Evolutionary conservation across 768 basidiomycete genomes (phyloP).

Genomic region (Chiua virens): DNA sequence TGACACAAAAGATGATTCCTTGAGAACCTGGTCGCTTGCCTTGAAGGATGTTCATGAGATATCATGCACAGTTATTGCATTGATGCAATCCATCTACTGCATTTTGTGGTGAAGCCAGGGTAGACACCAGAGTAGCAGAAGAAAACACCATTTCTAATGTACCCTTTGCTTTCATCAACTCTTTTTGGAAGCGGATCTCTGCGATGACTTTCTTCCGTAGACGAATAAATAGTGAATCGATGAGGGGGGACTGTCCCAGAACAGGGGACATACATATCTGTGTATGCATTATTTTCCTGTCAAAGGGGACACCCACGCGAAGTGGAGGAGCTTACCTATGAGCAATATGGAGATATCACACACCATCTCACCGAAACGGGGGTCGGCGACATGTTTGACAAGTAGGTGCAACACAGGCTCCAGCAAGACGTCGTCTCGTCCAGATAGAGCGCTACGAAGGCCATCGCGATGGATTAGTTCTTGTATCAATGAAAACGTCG

Average conservation of each 20-base stretch:
- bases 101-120: constrained; percentile 13
- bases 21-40: constrained; percentile 62
- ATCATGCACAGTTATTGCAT: not conserved
- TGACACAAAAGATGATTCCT: constrained; percentile 69
- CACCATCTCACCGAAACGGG: constrained; percentile 89
- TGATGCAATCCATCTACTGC: constrained; percentile 13
- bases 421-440: constrained; percentile 90
- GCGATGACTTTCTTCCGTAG: constrained; percentile 81
- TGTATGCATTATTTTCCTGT: constrained; percentile 1
- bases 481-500: constrained; percentile 87
- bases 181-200: constrained; percentile 87
- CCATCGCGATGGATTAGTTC: constrained; percentile 93
- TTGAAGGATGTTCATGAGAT: constrained; percentile 37
- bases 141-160: constrained; percentile 90
- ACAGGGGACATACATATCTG: constrained; percentile 92
- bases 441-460: constrained; percentile 78
- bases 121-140: constrained; percentile 42
- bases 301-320: constrained; percentile 1
- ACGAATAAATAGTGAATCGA: constrained; percentile 82
- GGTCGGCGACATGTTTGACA: constrained; percentile 82
- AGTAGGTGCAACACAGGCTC: constrained; percentile 90
- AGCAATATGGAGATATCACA: constrained; percentile 78
- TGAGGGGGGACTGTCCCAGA: constrained; percentile 90
- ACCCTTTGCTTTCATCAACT: constrained; percentile 78
- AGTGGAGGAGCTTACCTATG: constrained; percentile 59